Percentiles rank a stretch among this genome's conserved stretches.
These are phyloP conservation scores for Juglanconis sp. DNA, from an alignment of 2,329 filamentous ascomycete genomes.

Conservation along the genomic window DNA sequence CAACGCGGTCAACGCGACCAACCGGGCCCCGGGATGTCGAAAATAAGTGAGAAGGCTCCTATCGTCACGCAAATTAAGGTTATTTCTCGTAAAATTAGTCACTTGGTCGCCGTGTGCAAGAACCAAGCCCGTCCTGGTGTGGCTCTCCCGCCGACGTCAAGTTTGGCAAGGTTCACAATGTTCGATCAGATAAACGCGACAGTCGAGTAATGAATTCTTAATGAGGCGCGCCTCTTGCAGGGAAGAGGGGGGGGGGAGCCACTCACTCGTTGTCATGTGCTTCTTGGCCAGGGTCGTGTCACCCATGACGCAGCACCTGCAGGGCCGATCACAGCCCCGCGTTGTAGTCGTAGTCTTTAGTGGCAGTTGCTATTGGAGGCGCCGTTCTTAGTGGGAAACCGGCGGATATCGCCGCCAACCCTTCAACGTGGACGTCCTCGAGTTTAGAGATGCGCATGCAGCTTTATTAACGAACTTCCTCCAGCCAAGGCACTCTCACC, in stretches of 20 bases:
- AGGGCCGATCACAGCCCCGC: constrained; percentile 8
- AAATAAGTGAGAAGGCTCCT: too few relatives aligned
- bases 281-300: background rate
- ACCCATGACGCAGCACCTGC: constrained; percentile 15
- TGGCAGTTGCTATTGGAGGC: background rate
- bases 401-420: background rate
- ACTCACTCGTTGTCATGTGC: constrained; percentile 12
- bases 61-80: too few relatives aligned
- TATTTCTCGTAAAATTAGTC: too few relatives aligned
- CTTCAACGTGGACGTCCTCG: background rate
- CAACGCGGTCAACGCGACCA: background rate
- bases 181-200: background rate
- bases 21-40: too few relatives aligned
- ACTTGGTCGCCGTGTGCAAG: too few relatives aligned
- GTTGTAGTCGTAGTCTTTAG: background rate
- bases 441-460: background rate
- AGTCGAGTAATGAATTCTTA: background rate
- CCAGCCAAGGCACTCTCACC: background rate
- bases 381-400: background rate
- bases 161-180: background rate
- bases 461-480: background rate
- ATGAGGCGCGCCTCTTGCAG: constrained; percentile 3
- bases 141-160: background rate
- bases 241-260: background rate
- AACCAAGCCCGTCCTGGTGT: background rate